Evolutionary conservation across 345 rosid genomes (phyloP), one percentile per base, ranked within the genome.

Genomic region (Salix exigua): DNA sequence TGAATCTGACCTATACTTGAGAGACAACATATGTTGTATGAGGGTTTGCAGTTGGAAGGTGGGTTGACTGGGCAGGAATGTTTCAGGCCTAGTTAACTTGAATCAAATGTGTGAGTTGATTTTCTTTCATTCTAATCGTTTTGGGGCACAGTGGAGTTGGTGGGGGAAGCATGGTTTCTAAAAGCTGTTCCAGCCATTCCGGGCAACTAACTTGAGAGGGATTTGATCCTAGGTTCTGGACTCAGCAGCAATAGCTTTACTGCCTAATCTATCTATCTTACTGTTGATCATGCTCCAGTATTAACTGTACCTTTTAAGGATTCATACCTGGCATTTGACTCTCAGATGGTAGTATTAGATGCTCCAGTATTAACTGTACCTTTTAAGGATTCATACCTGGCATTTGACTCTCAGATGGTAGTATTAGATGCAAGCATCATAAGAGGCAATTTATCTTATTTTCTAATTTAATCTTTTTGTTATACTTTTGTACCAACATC

Each of bases 291-390:
- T 33, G 37, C 37, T 33, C 37, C 37, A 33, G 37, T 33, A 30
- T 66, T 18, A 65, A 60, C 38, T 75, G 21, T 75, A 42, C 19
- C 31, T 63, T 19, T 63, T 60, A 25, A 42, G 53, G 76, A n/a
- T 28, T 64, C 44, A 38, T 42, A 4, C 17, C 35, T 51, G 25
- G 23, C n/a, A 33, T 31, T 67, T 67, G n/a, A 40, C 23, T 44
- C 66, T 16, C 30, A 13, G 71, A 66, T 66, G 44, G 30, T 25
- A n/a, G 18, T 12, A 48, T 26, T 28, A 40, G n/a, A n/a, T n/a
- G n/a, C n/a, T 33, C 37, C 37, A 33, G 37, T 33, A 30, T 71
- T 18, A 65, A 60, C 40, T 75, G n/a, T 75, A 44, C 19, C 31
- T 63, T 19, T 64, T 60, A 26, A 42, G 55, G 77, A n/a, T 30